These are phyloP conservation scores for Hypholoma fasciculare DNA, from an alignment of 768 basidiomycete genomes.

Conservation along the genomic window DNA sequence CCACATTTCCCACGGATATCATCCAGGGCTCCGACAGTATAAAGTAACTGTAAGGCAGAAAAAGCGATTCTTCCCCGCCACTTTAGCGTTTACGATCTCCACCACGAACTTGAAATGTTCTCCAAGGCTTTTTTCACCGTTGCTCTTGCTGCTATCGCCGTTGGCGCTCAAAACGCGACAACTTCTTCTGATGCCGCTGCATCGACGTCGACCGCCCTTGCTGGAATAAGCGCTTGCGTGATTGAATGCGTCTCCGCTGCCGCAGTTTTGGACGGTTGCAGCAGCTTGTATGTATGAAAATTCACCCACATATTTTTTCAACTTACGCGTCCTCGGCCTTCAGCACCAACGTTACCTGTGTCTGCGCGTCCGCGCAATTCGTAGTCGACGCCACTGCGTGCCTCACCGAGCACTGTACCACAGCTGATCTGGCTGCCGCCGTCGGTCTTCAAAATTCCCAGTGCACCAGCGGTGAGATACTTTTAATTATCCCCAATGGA, in stretches of 20 bases:
- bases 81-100: not conserved
- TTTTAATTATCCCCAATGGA: not conserved
- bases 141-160: slow-evolving; percentile 11
- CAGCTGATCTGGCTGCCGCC: slow-evolving; percentile 18
- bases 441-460: slow-evolving; percentile 16
- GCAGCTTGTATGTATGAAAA: slow-evolving; percentile 15
- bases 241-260: slow-evolving; percentile 19
- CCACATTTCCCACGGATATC: too few relatives aligned
- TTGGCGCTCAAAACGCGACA: slow-evolving; percentile 2
- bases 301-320: not conserved
- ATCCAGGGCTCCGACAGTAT: not conserved
- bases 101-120: slow-evolving; percentile 13
- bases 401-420: slow-evolving; percentile 16
- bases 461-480: slow-evolving; percentile 17
- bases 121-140: slow-evolving; percentile 14
- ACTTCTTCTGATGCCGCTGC: slow-evolving; percentile 1
- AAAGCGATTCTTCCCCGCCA: not conserved
- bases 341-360: slow-evolving; percentile 21
- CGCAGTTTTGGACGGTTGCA: slow-evolving; percentile 13
- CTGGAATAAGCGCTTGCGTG: slow-evolving; percentile 19
- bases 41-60: not conserved
- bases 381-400: slow-evolving; percentile 20
- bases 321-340: not conserved
- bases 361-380: slow-evolving; percentile 24
- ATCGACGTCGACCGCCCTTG: slow-evolving; percentile 1